Evolutionary conservation across 495 filamentous ascomycete genomes (phyloP).

Genomic region (Cryomyces minteri): DNA sequence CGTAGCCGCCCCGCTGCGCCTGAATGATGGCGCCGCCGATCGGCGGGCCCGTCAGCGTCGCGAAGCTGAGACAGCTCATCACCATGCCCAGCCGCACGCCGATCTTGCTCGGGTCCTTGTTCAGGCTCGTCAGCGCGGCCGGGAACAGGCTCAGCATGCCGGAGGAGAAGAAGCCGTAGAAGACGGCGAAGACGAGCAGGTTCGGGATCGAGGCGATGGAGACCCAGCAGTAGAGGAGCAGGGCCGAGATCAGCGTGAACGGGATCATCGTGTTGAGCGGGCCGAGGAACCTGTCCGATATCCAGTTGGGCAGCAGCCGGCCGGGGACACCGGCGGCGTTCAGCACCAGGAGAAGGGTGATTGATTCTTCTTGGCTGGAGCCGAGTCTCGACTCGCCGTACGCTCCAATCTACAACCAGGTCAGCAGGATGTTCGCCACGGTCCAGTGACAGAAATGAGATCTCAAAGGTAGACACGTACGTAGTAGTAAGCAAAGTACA

Average conservation of each 20-base stretch:
- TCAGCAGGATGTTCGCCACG: not conserved
- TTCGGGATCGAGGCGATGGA: slow-evolving; percentile 29
- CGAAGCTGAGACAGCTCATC: slow-evolving; percentile 56
- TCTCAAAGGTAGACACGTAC: slow-evolving; percentile 14
- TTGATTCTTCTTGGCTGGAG: slow-evolving; percentile 31
- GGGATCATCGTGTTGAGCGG: slow-evolving; percentile 45
- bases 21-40: slow-evolving; percentile 47
- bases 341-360: slow-evolving; percentile 52
- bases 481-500: slow-evolving; percentile 5
- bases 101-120: slow-evolving; percentile 43
- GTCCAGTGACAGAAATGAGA: not conserved
- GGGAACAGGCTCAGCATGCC: slow-evolving; percentile 53
- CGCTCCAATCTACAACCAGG: slow-evolving; percentile 16
- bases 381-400: slow-evolving; percentile 38
- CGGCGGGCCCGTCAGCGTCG: slow-evolving; percentile 54
- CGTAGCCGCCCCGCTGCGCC: slow-evolving; percentile 20
- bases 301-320: slow-evolving; percentile 45
- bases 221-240: slow-evolving; percentile 44
- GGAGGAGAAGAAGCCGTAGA: slow-evolving; percentile 43
- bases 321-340: slow-evolving; percentile 51
- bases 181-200: slow-evolving; percentile 40
- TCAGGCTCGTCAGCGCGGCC: slow-evolving; percentile 39
- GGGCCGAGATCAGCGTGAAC: slow-evolving; percentile 28
- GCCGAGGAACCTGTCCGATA: slow-evolving; percentile 41
- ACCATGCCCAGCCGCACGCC: slow-evolving; percentile 68